Evolutionary conservation across 2,329 filamentous ascomycete genomes (phyloP), one percentile per base, ranked within the genome.

Genomic region (Chaetomiaceae sp.): DNA sequence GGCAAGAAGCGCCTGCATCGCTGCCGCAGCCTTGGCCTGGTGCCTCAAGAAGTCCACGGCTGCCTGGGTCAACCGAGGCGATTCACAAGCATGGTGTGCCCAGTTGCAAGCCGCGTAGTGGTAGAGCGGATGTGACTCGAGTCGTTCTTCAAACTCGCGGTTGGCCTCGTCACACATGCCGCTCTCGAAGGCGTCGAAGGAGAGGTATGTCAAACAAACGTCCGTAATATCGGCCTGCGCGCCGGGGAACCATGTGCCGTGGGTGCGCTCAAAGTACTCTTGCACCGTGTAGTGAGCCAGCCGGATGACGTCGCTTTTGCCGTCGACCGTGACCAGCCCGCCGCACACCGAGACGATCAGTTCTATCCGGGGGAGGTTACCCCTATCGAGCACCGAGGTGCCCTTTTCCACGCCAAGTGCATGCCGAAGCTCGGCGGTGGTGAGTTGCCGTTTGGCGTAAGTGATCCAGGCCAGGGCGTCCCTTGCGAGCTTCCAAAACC

Each of bases 241-340:
- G 5, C 53, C n/a, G 0, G 53, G 25, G 23, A 58, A 61, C 33
- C 55, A 57, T 0, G 5, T 5, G 0, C 2, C 3, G 15, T 44
- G 51, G 0, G 47, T 66, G 20, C 49, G 48, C 23, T 69, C 61
- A 36, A 75, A 65, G 54, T 73, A 75, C 45, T 74, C 67, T 40
- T 73, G 68, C 0, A 69, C 65, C 3, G 72, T 75, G 55, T 71
- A 70, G 55, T 75, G 72, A 6, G 71, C 70, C 9, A 75, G 54
- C 19, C 70, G 65, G 31, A 73, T 61, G 36, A 68, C 60, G 25
- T 62, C 43, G 54, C 61, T 72, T 47, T 70, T 60, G 6, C 66
- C 40, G 50, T 74, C 68, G 14, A 71, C 42, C 3, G 63, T 68
- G 4, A 74, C 67, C 6, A 75, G 53, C 1, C 71, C 72, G n/a